Base-by-base conservation (phyloP, 2,329 filamentous ascomycete species). In the Ilyonectria sp. region DNA sequence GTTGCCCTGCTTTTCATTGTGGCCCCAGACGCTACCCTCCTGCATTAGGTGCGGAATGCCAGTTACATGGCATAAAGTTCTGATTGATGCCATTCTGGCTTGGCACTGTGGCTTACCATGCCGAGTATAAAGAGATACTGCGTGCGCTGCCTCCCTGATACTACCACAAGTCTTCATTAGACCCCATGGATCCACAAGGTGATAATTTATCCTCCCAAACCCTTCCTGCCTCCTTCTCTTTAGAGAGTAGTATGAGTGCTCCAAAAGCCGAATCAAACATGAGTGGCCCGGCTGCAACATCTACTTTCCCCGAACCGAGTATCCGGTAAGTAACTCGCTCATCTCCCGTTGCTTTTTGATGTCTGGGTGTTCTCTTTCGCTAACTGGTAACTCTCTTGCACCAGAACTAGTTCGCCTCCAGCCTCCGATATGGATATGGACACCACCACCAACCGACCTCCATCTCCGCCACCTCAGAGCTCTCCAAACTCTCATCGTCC, bases 131-230 rank as follows among this genome's bases (percentile, higher is more conserved):
- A 35, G 31, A 23, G 49, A 35, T 33, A 19, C 31, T 8, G 31
- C n/a, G 13, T 19, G 17, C 19, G 50, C 50, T 10, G 15, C 10
- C n/a, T n/a, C 15, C 31, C 4, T n/a, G 31, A 35, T 33, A n/a
- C 5, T 31, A 53, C 50, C 31, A n/a, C 29, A 15, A 7, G 5
- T 35, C n/a, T 37, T 37, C 19, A 37, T 6, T 15, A 33, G 31
- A 33, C 31, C 50, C 31, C 31, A 53, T 53, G 50, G 50, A 35
- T 53, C 50, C 21, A 35, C 50, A 35, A 53, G 50, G 17, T 23
- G n/a, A 6, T 31, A 53, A 35, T 33, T 13, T n/a, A 19, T 8
- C 50, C 29, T 53, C 31, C 9, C 29, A 11, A 13, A 37, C 31
- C 15, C 31, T 21, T 2, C 19, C 50, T 53, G 29, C n/a, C 19